Evolutionary conservation across 805 yeast species (phyloP), one percentile per base, ranked within the genome.

Genomic region (Saccharomycopsis selenospora): DNA sequence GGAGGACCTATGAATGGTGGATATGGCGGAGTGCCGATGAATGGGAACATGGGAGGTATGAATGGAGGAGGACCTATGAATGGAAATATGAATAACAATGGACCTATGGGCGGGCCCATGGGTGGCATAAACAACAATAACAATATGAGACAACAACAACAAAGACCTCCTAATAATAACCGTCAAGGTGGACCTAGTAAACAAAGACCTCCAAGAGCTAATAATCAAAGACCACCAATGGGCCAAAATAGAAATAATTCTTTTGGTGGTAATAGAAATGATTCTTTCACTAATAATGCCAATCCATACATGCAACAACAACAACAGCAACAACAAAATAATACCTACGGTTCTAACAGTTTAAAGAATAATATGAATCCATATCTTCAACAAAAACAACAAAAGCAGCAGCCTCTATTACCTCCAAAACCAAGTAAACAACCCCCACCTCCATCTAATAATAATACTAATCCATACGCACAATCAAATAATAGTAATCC

Each of bases 241-340:
- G 27, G 33, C 30, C 44, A 23, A 14, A 25, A 26, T 14, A 10
- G 14, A 8, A 13, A 36, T 13, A 36, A 14, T 2, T 2, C 40
- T 2, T 36, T n/a, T 36, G 14, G 17, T 6, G 20, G 25, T 10
- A 14, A 36, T 3, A 29, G 18, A 8, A 30, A 26, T 26, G 28
- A 40, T 11, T 17, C 47, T 28, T 28, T 23, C 18, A 40, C 33
- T 43, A 26, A 8, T 28, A 25, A 25, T 13, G 10, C 4, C 27
- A 40, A 46, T 23, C 49, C 36, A 7, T 27, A 45, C 36, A 17
- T 18, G 20, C 48, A 45, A 22, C 30, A 40, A n/a, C 50, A 45
- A 43, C 29, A 30, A 10, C 38, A 7, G 38, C 38, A 33, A 14
- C 38, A 7, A 33, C 38, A 33, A 33, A 33, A 14, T 7, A 33